A percentile compares a stretch with the other conserved stretches of the same genome.
Evolutionary conservation across 257 asterid genomes (phyloP).

Genomic region (Cynanchum wilfordii): DNA sequence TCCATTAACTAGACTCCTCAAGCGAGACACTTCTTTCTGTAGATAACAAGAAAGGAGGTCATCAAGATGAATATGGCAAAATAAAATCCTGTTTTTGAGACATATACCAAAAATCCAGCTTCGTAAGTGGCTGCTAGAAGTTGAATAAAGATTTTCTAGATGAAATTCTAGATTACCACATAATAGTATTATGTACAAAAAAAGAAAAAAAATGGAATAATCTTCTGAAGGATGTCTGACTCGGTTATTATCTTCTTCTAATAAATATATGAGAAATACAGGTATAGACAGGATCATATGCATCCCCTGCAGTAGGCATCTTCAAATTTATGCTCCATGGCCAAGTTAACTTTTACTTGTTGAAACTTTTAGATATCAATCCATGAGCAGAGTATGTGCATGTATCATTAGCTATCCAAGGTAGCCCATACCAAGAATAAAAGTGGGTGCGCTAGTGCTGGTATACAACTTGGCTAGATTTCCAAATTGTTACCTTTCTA

Average conservation of each 20-base stretch:
- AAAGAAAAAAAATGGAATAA: neutral
- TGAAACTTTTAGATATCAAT: neutral
- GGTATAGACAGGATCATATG: neutral
- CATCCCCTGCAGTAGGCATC: neutral
- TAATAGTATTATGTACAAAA: neutral
- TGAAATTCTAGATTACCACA: neutral
- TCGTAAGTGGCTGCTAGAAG: neutral
- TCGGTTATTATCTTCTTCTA: neutral
- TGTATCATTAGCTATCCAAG: neutral
- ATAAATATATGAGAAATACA: neutral
- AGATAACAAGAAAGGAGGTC: slow-evolving; percentile 15
- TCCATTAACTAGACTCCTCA: slow-evolving; percentile 59
- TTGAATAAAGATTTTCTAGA: neutral
- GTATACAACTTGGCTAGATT: neutral
- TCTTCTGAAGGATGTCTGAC: neutral
- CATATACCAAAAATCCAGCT: neutral
- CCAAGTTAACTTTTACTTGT: neutral
- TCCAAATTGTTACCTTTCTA: neutral
- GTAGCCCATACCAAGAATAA: neutral
- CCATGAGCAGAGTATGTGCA: neutral
- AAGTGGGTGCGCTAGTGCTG: neutral
- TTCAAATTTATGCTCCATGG: neutral
- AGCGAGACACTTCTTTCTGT: slow-evolving; percentile 68
- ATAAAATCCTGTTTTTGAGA: neutral
- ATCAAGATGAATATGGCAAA: slow-evolving; percentile 6